phyloP scores from a whole-genome alignment of 1,284 basidiomycete species.

The Wolfiporia cocos region DNA sequence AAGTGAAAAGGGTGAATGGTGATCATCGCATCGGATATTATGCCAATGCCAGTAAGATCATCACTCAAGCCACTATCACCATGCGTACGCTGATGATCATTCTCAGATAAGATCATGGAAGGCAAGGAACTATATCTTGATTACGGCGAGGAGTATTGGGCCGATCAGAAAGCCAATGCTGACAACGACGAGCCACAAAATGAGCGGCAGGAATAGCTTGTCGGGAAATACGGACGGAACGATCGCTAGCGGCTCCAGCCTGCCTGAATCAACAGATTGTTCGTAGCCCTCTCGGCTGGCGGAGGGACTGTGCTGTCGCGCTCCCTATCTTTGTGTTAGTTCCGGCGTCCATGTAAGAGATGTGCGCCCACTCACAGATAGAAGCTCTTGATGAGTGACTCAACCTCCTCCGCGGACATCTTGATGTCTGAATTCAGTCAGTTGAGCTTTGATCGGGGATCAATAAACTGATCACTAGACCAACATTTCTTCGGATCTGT shows the following conservation, averaged over 20 bases:
- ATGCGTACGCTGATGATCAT: not conserved
- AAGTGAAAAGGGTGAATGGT: conserved; percentile 52
- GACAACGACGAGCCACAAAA: too few species aligned
- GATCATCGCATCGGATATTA: conserved; percentile 54
- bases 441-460: not conserved
- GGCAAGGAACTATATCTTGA: conserved; percentile 44
- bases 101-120: conserved; percentile 29
- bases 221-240: too few species aligned
- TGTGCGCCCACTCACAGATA: conserved; percentile 27
- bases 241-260: conserved; percentile 24
- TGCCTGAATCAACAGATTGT: conserved; percentile 23
- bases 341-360: not conserved
- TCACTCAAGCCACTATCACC: not conserved
- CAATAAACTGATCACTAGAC: conserved; percentile 20
- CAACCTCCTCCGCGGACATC: conserved; percentile 67
- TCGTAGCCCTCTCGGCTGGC: conserved; percentile 19
- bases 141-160: conserved; percentile 41
- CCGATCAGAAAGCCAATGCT: not conserved
- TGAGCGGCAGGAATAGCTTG: too few species aligned
- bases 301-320: conserved; percentile 12
- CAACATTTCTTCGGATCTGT: conserved; percentile 77
- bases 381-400: conserved; percentile 59
- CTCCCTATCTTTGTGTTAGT: conserved; percentile 7
- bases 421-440: conserved; percentile 60
- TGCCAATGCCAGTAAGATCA: conserved; percentile 39